Evolutionary conservation across 108 stramenopile genomes (phyloP).

Genomic region (Fragilariopsis cylindrus): DNA sequence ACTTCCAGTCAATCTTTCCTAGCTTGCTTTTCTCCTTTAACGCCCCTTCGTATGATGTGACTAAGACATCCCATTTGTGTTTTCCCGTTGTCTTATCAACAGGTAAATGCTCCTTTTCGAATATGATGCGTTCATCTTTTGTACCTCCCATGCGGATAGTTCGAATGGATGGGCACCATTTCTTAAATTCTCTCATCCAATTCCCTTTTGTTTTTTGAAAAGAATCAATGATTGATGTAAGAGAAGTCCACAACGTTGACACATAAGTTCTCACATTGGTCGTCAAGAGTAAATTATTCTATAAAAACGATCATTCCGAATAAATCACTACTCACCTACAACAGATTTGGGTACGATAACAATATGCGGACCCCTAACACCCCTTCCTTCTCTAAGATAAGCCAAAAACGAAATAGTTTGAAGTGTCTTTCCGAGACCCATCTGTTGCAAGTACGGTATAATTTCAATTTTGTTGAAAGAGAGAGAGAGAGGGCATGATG

Average conservation of each 20-base stretch:
- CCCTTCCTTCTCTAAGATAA: slow-evolving; percentile 86
- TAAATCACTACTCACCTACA: slow-evolving; percentile 32
- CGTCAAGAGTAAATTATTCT: too few relatives aligned
- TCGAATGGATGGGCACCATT: slow-evolving; percentile 93
- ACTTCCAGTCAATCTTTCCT: slow-evolving; percentile 80
- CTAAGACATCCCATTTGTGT: slow-evolving; percentile 90
- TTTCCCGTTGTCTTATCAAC: slow-evolving; percentile 50
- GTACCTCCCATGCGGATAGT: slow-evolving; percentile 91
- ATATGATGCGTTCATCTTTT: slow-evolving; percentile 83
- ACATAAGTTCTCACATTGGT: too few relatives aligned
- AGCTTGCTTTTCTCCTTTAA: slow-evolving; percentile 88
- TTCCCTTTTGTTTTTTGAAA: slow-evolving; percentile 49
- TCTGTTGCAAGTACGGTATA: slow-evolving; percentile 2
- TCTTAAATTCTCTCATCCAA: slow-evolving; percentile 95
- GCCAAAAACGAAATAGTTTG: slow-evolving; percentile 95
- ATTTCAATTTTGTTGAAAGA: background rate
- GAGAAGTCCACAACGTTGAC: too few relatives aligned
- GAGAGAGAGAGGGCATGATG: background rate
- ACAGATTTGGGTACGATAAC: slow-evolving; percentile 97
- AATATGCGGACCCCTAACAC: slow-evolving; percentile 93
- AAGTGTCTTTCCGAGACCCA: slow-evolving; percentile 85
- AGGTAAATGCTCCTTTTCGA: slow-evolving; percentile 66
- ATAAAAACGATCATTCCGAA: background rate
- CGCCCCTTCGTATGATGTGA: slow-evolving; percentile 95
- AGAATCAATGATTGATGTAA: slow-evolving; percentile 6